Base-by-base conservation (phyloP, 129 eudicot species). In the Pulicaria dysenterica region DNA sequence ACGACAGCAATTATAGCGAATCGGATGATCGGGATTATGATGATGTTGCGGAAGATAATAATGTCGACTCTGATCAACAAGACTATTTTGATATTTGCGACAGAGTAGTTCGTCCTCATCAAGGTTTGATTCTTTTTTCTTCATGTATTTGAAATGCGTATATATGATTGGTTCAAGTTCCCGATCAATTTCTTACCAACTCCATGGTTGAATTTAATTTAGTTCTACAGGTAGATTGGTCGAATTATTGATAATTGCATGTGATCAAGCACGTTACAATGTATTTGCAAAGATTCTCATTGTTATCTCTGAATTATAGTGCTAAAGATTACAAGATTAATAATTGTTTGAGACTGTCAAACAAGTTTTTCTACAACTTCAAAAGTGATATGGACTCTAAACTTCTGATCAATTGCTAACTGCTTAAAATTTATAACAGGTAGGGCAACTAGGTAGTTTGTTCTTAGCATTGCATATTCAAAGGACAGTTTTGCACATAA, bases 21-120 rank as follows among this genome's bases (percentile, higher is more conserved):
- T 69, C 74, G 50, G 74, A 69, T 43, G 74, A 68, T 68, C 61
- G 24, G 61, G 61, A 68, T 48, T 68, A 50, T 38, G 49, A 39
- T 6, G 60, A 68, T 6, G 73, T 64, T 7, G 73, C 65, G 12
- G 74, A 70, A 48, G 77, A 44, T 43, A 85, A 80, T 17, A 88
- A 49, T 51, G 64, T 39, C 14, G 74, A 69, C 17, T 69, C 77
- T 38, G 62, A 58, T 57, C 79, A 65, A 5, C 67, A 61, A 19
- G 83, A 75, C 11, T 43, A 47, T 15, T 39, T 34, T 46, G 74
- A 74, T 13, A 45, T 68, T 64, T 5, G 15, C 16, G 38, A 75
- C 54, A 83, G 74, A 60, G 84, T 73, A 38, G 31, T 81, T 49
- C 76, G 73, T 15, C 69, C 58, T 41, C 77, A 78, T 82, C 66